Evolutionary conservation across 2,329 filamentous ascomycete species (phyloP).

Genomic region (Mycogone perniciosa): DNA sequence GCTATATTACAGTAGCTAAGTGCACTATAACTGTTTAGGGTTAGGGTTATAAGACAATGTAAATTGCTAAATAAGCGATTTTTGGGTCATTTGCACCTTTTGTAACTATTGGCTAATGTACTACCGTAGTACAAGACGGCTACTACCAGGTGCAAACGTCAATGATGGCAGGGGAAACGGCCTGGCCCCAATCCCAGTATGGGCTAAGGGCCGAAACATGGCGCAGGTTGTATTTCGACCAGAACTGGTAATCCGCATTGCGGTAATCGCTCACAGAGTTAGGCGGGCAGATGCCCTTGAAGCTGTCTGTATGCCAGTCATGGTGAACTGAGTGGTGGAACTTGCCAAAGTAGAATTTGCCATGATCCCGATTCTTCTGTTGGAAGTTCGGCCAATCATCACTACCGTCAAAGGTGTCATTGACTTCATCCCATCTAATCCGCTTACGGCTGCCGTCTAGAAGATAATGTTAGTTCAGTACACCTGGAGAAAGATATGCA

Average conservation of each 20-base stretch:
- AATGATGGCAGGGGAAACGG: slow-evolving; percentile 13
- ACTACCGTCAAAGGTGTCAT: slow-evolving; percentile 19
- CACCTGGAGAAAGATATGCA: not conserved
- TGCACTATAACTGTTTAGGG: too few species aligned
- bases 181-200: slow-evolving; percentile 15
- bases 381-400: slow-evolving; percentile 13
- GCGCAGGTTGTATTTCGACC: slow-evolving; percentile 14
- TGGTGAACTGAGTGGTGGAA: slow-evolving; percentile 16
- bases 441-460: slow-evolving; percentile 13
- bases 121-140: too few species aligned
- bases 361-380: slow-evolving; percentile 16
- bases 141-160: too few species aligned
- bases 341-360: slow-evolving; percentile 17
- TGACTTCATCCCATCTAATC: slow-evolving; percentile 16
- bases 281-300: slow-evolving; percentile 16
- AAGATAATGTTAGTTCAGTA: not conserved
- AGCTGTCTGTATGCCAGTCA: slow-evolving; percentile 14
- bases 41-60: too few species aligned
- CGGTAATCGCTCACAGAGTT: slow-evolving; percentile 13
- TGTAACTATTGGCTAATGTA: too few species aligned
- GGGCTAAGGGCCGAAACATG: slow-evolving; percentile 13
- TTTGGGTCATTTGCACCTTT: too few species aligned
- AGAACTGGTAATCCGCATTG: slow-evolving; percentile 17
- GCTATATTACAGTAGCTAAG: too few species aligned
- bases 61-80: too few species aligned